Evolutionary conservation across 1,284 basidiomycete genomes (phyloP).

Genomic region (Mycena citricolor): DNA sequence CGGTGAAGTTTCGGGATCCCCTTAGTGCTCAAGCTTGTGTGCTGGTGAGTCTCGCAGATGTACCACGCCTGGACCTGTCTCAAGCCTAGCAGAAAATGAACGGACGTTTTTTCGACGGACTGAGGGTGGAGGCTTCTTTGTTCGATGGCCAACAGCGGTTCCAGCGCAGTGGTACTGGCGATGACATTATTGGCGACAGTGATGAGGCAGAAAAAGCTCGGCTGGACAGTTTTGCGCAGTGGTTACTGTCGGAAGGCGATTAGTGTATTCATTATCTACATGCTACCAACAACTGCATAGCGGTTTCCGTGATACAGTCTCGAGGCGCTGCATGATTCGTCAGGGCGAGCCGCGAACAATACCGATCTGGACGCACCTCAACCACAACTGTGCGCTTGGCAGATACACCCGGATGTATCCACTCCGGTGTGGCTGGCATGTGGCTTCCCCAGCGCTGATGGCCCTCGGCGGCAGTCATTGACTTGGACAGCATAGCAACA

Average conservation of each 20-base stretch:
- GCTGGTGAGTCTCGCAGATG: slow-evolving; percentile 76
- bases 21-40: slow-evolving; percentile 89
- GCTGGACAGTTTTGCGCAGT: slow-evolving; percentile 84
- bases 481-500: slow-evolving; percentile 65
- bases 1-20: slow-evolving; percentile 91
- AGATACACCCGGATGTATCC: slow-evolving; percentile 57
- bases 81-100: slow-evolving; percentile 83
- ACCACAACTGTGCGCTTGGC: slow-evolving; percentile 62
- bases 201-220: slow-evolving; percentile 81
- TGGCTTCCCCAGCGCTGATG: slow-evolving; percentile 49
- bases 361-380: slow-evolving; percentile 51
- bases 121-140: slow-evolving; percentile 79
- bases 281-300: slow-evolving; percentile 68
- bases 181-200: slow-evolving; percentile 58
- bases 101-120: slow-evolving; percentile 88
- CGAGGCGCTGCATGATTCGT: slow-evolving; percentile 55
- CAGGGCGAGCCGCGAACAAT: neutral
- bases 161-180: slow-evolving; percentile 65
- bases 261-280: slow-evolving; percentile 28
- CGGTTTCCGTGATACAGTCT: slow-evolving; percentile 65
- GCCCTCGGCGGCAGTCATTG: slow-evolving; percentile 64
- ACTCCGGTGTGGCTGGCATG: slow-evolving; percentile 54
- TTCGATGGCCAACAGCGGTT: slow-evolving; percentile 83
- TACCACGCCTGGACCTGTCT: slow-evolving; percentile 71
- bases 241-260: slow-evolving; percentile 79